Base-by-base conservation (phyloP, 768 basidiomycete genomes). In the Suillus weaverae region DNA sequence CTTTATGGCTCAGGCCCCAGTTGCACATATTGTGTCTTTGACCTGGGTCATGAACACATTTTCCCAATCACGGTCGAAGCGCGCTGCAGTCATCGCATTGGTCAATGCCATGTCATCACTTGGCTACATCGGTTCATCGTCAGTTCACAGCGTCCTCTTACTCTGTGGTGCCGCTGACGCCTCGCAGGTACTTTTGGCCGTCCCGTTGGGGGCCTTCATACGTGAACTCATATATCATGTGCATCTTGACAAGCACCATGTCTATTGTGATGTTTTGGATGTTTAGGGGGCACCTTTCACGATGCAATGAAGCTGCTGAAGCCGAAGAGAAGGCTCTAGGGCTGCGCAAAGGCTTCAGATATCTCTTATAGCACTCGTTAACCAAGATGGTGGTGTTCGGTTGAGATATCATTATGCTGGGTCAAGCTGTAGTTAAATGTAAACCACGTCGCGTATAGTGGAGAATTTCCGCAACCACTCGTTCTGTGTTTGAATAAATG, bases 71-170 rank as follows among this genome's bases (percentile, higher is more conserved):
- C 86, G 90, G 2, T 85, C 89, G 26, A 95, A 95, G 75, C 88
- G 94, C 5, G 91, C 93, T 9, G 89, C 94, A n/a, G 89, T 88
- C 16, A 80, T 96, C 48, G 94, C 92, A 1, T 76, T 91, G 62
- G 85, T 93, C 70, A 94, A 94, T 74, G 86, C 89, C 32, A 85
- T 92, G 70, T 88, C 89, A 14, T 88, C 92, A 70, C 81, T 91
- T 8, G 94, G 94, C 0, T 95, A 95, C 77, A 81, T 96, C 36
- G 79, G 86, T 48, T 92, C 93, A 66, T 88, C 91, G 80, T 94
- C 79, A 78, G 86, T 85, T 32, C 70, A 65, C n/a, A 18, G 2
- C 64, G 11, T 20, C 32, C 61, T 67, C 60, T 43, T 26, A 33
- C 62, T 36, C n/a, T 39, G 39, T 50, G 35, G 2, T 43, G 39